Evolutionary conservation across 345 rosid genomes (phyloP).

Genomic region (Citrus inodora): DNA sequence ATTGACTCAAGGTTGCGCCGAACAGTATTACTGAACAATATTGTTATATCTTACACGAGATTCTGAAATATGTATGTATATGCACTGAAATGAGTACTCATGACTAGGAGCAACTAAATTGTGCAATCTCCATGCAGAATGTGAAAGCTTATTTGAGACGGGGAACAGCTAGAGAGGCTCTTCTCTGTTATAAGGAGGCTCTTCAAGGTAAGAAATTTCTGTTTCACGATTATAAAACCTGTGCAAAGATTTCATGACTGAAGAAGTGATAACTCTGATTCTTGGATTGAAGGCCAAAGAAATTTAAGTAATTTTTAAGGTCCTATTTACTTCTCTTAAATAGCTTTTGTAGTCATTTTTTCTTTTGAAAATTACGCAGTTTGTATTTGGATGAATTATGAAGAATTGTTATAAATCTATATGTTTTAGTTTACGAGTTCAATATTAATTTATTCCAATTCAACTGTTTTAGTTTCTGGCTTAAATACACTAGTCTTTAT

Average conservation of each 20-base stretch:
- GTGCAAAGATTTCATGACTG: not conserved
- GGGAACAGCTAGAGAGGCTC: conserved; percentile 90
- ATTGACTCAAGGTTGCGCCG: too few species aligned
- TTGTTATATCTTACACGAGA: too few species aligned
- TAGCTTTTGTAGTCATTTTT: not conserved
- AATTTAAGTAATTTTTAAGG: not conserved
- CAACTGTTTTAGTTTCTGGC: not conserved
- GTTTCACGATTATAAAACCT: not conserved
- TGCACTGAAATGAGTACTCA: not conserved
- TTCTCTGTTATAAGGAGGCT: conserved; percentile 70
- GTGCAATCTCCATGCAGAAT: conserved; percentile 44
- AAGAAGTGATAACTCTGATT: not conserved
- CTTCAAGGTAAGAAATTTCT: conserved; percentile 50
- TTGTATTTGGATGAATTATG: not conserved
- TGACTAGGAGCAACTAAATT: not conserved
- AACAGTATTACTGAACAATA: too few species aligned
- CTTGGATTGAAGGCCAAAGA: not conserved
- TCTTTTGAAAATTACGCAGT: not conserved
- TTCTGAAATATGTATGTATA: not conserved
- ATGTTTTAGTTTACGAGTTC: not conserved
- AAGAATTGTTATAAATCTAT: not conserved
- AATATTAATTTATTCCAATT: not conserved
- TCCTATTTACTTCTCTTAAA: not conserved
- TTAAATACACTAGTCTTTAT: not conserved
- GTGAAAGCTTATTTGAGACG: conserved; percentile 94